phyloP scores from a whole-genome alignment of 164 flowering plant species.

The Vitis amurensis region DNA sequence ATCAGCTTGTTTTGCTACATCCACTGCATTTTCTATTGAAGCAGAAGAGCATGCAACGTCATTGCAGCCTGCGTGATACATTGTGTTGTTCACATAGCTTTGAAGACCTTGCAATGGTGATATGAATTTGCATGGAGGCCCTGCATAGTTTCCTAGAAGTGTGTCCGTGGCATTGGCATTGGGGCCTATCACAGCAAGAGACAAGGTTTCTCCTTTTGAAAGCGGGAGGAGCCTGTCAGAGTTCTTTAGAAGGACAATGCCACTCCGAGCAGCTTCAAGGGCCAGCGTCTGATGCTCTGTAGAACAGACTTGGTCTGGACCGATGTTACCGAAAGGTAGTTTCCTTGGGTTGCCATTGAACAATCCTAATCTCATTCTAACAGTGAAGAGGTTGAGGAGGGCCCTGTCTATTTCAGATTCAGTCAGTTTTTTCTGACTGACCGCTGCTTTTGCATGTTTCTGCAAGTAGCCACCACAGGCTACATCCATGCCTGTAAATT shows the following conservation, averaged over 20 bases:
- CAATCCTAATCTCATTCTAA: slow-evolving; percentile 81
- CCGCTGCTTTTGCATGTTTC: slow-evolving; percentile 61
- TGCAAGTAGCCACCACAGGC: slow-evolving; percentile 67
- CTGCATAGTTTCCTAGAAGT: slow-evolving; percentile 69
- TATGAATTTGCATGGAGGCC: slow-evolving; percentile 56
- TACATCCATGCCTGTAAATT: slow-evolving; percentile 79
- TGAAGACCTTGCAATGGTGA: slow-evolving; percentile 51
- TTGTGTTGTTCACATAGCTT: slow-evolving; percentile 31
- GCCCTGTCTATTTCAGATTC: slow-evolving; percentile 67
- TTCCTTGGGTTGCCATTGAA: slow-evolving; percentile 63
- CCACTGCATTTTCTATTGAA: slow-evolving; percentile 42
- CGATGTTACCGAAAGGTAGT: slow-evolving; percentile 45
- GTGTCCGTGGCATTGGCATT: slow-evolving; percentile 51
- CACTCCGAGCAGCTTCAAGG: slow-evolving; percentile 60
- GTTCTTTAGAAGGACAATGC: slow-evolving; percentile 74
- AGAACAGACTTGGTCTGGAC: slow-evolving; percentile 46
- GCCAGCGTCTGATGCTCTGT: slow-evolving; percentile 53
- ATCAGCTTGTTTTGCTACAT: slow-evolving; percentile 56
- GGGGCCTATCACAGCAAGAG: slow-evolving; percentile 79
- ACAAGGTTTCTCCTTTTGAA: slow-evolving; percentile 25
- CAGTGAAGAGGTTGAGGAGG: slow-evolving; percentile 65
- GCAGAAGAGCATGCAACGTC: slow-evolving; percentile 47
- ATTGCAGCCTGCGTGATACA: slow-evolving; percentile 51
- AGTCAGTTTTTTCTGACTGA: slow-evolving; percentile 43
- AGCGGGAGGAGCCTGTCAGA: slow-evolving; percentile 57